Evolutionary conservation across 352 stramenopile species (phyloP), one percentile per base, ranked within the genome.

Genomic region (Pythium myriotylum): DNA sequence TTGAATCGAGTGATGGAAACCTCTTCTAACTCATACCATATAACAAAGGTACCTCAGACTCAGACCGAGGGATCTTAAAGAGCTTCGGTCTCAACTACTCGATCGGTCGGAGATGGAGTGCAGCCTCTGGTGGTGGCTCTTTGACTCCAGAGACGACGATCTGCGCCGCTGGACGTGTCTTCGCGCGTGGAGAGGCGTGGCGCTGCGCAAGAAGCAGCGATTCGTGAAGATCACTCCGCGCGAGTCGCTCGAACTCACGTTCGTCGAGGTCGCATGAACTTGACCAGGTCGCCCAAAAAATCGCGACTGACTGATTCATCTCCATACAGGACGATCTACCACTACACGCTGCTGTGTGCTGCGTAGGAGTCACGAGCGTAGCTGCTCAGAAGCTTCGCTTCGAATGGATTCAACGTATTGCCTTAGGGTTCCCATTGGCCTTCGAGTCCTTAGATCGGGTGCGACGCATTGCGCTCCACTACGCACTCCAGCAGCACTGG

Each of bases 401-500:
- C 29, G 68, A 77, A 32, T 56, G 86, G 37, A 17, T 84, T 4
- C 60, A 54, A 3, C 59, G 62, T 7, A 45, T 85, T 14, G 68
- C 68, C 51, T 51, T 62, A 3, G 13, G 65, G 3, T 71, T 68
- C 27, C 78, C 76, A 1, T 12, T 1, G 3, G 64, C 65, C 0
- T 40, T 65, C 2, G 47, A 67, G 32, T 12, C 67, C 1, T 39
- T 77, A 13, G 76, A 88, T 49, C 32, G 59, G 3, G 57, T 75
- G 59, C 56, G 54, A 5, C 73, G 71, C 2, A 39, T 68, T 10
- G 22, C 73, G 16, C 47, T 84, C 13, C 61, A 70, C 27, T 86
- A 91, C 47, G 81, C 79, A 0, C 47, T 91, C 13, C 50, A 79
- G 24, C 64, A 74, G 40, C 64, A 40, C 1, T 89, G 79, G 81